Evolutionary conservation across 257 asterid species (phyloP).

Genomic region (Forsythia viridissima): DNA sequence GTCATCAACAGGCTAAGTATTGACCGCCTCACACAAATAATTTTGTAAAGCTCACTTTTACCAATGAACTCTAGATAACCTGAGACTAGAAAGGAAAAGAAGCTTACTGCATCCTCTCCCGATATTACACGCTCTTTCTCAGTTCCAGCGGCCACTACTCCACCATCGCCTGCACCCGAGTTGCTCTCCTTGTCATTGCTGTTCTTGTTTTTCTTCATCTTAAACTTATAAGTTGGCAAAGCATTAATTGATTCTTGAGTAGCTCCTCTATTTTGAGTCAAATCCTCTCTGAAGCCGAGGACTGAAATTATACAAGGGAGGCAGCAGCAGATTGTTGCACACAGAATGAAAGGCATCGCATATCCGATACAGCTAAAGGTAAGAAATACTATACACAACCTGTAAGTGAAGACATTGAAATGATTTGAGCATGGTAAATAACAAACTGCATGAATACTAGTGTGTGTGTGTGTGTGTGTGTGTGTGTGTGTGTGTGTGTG

Average conservation of each 20-base stretch:
- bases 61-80: not conserved
- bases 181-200: constrained; percentile 45
- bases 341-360: constrained; percentile 95
- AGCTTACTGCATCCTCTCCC: constrained; percentile 91
- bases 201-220: constrained; percentile 51
- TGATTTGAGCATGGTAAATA: not conserved
- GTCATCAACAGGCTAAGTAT: no score
- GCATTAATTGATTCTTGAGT: constrained; percentile 89
- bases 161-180: constrained; percentile 60
- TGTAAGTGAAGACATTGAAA: constrained; percentile 31
- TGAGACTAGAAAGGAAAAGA: constrained; percentile 18
- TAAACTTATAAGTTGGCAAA: constrained; percentile 81
- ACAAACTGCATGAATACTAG: not conserved
- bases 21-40: not conserved
- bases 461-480: not conserved
- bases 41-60: not conserved
- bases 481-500: not conserved
- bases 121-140: constrained; percentile 88
- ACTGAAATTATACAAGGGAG: constrained; percentile 93
- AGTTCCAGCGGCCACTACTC: constrained; percentile 92
- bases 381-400: constrained; percentile 93
- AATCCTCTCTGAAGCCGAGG: constrained; percentile 86
- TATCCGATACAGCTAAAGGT: constrained; percentile 91
- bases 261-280: constrained; percentile 85
- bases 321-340: constrained; percentile 95